Base-by-base conservation (phyloP, 2,329 filamentous ascomycete genomes). In the Fusarium transvaalense region DNA sequence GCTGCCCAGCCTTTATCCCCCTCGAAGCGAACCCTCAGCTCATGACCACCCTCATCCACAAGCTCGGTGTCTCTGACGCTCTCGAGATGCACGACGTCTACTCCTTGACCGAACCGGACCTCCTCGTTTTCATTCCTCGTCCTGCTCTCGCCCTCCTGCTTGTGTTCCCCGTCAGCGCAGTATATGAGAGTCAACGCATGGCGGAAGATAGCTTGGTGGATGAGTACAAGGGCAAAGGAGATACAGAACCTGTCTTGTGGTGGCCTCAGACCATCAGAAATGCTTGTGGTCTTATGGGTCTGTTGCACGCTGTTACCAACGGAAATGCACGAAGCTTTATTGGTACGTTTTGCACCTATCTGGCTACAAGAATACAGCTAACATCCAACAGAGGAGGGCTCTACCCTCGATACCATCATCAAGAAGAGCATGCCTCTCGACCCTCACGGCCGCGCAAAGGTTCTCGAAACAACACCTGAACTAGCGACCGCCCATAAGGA, bases 181-280 rank as follows among this genome's bases (percentile, higher is more conserved):
- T 87, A 41, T 97, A 97, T 85, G 92, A 97, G 81, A 86, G 85
- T 63, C 89, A 91, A 76, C 91, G 94, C 32, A 78, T 86, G 59
- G 83, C 88, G 42, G 94, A 97, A 82, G 94, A 97, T 80, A 82
- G 82, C 51, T 77, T 85, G 23, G 82, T 83, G 41, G 70, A 82
- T 3, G 87, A 89, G 38, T 97, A 97, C 82, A 77, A 78, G 0
- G 91, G 91, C 42, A 84, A 83, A 19, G 94, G 94, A 2, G 80
- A 85, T 1, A 76, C 75, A 0, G 93, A 97, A 76, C 90, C 92
- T 7, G 92, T 97, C 0, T 76, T 97, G 10, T 99, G 95, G 96
- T 98, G 94, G 85, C 92, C 89, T 72, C 95, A 98, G 82, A 98
- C 94, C 0, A 97, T 98, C 74, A 88, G 92, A 64, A 97, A 98